These are phyloP conservation scores for Pythium dissotocum DNA, from an alignment of 352 stramenopile genomes.

Conservation along the genomic window DNA sequence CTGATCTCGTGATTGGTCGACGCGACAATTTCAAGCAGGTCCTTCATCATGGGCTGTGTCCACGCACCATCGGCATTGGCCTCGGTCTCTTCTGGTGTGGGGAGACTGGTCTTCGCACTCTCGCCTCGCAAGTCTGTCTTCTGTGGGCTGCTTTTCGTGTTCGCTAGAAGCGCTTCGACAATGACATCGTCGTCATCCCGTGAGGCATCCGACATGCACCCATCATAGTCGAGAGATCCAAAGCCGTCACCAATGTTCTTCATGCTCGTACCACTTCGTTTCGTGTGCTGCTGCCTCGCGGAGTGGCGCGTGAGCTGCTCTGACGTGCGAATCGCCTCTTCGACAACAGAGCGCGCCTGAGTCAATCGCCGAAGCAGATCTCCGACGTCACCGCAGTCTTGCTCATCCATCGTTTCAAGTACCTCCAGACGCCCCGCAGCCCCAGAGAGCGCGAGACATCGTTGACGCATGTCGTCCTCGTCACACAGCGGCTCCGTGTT, in stretches of 20 bases:
- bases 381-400: not conserved
- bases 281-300: slow-evolving; percentile 5
- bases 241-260: not conserved
- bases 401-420: not conserved
- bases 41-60: slow-evolving; percentile 48
- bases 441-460: slow-evolving; percentile 12
- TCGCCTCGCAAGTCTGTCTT: not conserved
- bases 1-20: slow-evolving; percentile 41
- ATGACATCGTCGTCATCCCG: slow-evolving; percentile 19
- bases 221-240: slow-evolving; percentile 12
- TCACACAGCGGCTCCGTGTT: slow-evolving; percentile 1
- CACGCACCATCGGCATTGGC: slow-evolving; percentile 16
- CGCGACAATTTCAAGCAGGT: slow-evolving; percentile 62
- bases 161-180: slow-evolving; percentile 3
- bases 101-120: not conserved
- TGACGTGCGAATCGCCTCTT: slow-evolving; percentile 20
- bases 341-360: slow-evolving; percentile 13
- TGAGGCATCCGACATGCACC: slow-evolving; percentile 24
- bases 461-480: slow-evolving; percentile 20
- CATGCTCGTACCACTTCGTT: not conserved
- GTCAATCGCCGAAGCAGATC: slow-evolving; percentile 6
- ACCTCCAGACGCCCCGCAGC: not conserved
- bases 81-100: not conserved
- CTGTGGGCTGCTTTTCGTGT: not conserved
- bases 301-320: slow-evolving; percentile 24